Conservation (phyloP, 1,139 yeast genomes). For the Scheffersomyces segobiensis region DNA sequence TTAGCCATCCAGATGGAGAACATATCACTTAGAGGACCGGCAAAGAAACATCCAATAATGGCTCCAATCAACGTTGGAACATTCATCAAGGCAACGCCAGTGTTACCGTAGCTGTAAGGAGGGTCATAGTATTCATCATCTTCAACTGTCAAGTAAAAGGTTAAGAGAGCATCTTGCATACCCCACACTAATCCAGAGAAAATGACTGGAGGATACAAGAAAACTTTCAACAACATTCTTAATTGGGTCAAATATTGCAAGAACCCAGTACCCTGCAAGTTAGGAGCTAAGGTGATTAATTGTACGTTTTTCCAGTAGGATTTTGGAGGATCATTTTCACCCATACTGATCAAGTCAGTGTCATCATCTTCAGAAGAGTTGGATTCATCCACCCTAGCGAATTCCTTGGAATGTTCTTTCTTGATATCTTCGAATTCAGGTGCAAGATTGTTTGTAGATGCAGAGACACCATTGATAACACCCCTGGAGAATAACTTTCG, state of each 20-base stretch:
- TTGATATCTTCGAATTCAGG: slow-evolving; percentile 1
- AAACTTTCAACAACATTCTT: slow-evolving; percentile 26
- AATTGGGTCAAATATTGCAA: slow-evolving; percentile 29
- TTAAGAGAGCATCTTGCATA: slow-evolving; percentile 37
- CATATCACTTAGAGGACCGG: slow-evolving; percentile 38
- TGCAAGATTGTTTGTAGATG: not conserved
- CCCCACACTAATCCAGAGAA: slow-evolving; percentile 41
- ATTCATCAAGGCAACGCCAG: slow-evolving; percentile 38
- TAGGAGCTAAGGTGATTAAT: slow-evolving; percentile 24
- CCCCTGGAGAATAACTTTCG: slow-evolving; percentile 12
- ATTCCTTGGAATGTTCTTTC: slow-evolving; percentile 1
- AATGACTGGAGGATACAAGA: slow-evolving; percentile 36
- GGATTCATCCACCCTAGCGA: not conserved
- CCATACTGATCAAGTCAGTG: slow-evolving; percentile 9
- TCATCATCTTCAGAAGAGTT: not conserved
- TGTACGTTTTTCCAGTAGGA: slow-evolving; percentile 23
- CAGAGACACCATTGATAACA: not conserved
- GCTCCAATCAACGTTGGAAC: slow-evolving; percentile 41
- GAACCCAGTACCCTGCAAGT: slow-evolving; percentile 22
- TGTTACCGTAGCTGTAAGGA: slow-evolving; percentile 32
- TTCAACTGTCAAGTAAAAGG: slow-evolving; percentile 41
- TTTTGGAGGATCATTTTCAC: slow-evolving; percentile 24
- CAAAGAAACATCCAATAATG: slow-evolving; percentile 38
- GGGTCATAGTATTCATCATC: slow-evolving; percentile 32
- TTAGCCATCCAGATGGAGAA: slow-evolving; percentile 42